Conservation (phyloP, 2,329 filamentous ascomycete genomes). For the Dothistroma pini region DNA sequence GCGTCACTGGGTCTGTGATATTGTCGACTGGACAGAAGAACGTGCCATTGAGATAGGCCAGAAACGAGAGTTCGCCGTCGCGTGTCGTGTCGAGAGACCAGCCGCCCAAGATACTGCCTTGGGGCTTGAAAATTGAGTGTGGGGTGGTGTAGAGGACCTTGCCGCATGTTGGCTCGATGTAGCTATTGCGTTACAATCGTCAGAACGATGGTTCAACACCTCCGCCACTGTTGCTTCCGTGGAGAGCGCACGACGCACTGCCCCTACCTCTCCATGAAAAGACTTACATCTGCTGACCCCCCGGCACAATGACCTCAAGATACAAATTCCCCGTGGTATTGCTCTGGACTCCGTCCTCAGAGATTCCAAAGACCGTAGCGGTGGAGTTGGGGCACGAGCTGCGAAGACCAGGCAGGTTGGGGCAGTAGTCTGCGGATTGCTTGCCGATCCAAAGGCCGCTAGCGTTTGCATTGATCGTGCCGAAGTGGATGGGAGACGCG, state of each 20-base stretch:
- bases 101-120: conserved; percentile 25
- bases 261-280: no score
- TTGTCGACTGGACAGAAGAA: conserved; percentile 8
- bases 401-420: conserved; percentile 14
- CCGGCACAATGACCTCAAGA: conserved; percentile 28
- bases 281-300: conserved; percentile 32
- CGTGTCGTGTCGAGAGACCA: conserved; percentile 20
- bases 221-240: no score
- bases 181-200: conserved; percentile 12
- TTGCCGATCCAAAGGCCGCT: conserved; percentile 32
- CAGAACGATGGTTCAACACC: no score
- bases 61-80: not conserved
- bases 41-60: conserved; percentile 2
- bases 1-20: not conserved
- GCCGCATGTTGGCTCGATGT: conserved; percentile 31
- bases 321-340: conserved; percentile 12
- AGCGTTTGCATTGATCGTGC: conserved; percentile 19
- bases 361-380: conserved; percentile 15
- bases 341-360: conserved; percentile 15
- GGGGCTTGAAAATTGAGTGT: conserved; percentile 28
- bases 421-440: conserved; percentile 31
- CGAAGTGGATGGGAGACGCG: conserved; percentile 29
- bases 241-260: no score
- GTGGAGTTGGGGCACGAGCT: conserved; percentile 25
- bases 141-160: conserved; percentile 30